phyloP scores from a whole-genome alignment of 2,329 filamentous ascomycete species.

The Albophoma yamanashiensis region DNA sequence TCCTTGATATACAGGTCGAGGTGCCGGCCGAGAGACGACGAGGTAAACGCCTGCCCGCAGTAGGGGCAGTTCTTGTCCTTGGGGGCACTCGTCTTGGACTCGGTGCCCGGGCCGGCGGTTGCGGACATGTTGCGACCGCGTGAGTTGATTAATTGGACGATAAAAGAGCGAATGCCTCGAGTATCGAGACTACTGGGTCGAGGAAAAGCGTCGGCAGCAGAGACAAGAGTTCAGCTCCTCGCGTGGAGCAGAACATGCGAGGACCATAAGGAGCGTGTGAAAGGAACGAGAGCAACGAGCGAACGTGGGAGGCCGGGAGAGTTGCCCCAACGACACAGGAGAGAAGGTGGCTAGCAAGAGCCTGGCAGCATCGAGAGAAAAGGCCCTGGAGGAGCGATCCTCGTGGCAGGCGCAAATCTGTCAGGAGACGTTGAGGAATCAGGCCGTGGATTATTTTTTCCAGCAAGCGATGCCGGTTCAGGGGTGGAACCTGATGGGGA shows the following conservation, averaged over 20 bases:
- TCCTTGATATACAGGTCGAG: slow-evolving; percentile 90
- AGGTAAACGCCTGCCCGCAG: slow-evolving; percentile 84
- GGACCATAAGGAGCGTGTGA: slow-evolving; percentile 3
- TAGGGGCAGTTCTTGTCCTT: slow-evolving; percentile 89
- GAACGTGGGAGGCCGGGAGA: not conserved
- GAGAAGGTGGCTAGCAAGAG: not conserved
- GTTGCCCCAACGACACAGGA: not conserved
- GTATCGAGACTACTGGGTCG: slow-evolving; percentile 4
- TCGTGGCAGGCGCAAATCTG: slow-evolving; percentile 3
- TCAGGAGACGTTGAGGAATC: slow-evolving; percentile 6
- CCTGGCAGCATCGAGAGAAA: not conserved
- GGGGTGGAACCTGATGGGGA: slow-evolving; percentile 12
- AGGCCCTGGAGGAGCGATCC: not conserved
- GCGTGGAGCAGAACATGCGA: slow-evolving; percentile 3
- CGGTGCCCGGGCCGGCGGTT: slow-evolving; percentile 19
- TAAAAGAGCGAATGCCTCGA: slow-evolving; percentile 4
- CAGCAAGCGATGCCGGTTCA: slow-evolving; percentile 8
- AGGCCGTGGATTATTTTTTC: slow-evolving; percentile 10
- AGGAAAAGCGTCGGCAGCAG: not conserved
- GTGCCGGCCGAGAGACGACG: slow-evolving; percentile 84
- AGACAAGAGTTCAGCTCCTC: slow-evolving; percentile 2
- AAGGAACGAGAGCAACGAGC: not conserved
- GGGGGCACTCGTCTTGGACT: slow-evolving; percentile 32
- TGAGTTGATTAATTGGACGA: not conserved
- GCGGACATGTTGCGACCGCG: slow-evolving; percentile 18